Conservation (phyloP, 306 rosid genomes). For the Dalbergia cultrata region DNA sequence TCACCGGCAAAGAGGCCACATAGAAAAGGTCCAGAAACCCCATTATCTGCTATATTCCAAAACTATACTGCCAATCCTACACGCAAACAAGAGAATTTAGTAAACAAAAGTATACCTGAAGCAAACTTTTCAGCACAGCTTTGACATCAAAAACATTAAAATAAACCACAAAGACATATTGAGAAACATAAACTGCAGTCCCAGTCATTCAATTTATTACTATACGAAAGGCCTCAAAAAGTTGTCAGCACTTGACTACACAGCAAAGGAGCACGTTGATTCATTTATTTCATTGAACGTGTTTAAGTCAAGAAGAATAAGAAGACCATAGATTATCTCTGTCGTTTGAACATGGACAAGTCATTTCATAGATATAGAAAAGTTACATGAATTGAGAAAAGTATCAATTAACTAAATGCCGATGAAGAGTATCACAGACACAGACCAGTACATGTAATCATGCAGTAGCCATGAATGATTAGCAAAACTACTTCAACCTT, state of each 20-base stretch:
- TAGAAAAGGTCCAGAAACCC: constrained; percentile 51
- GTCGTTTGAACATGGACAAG: background rate
- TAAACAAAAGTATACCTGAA: background rate
- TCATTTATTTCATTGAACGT: constrained; percentile 1
- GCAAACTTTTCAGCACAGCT: background rate
- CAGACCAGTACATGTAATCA: background rate
- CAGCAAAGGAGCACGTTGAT: background rate
- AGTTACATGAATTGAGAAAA: background rate
- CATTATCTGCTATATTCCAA: constrained; percentile 50
- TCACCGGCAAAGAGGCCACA: constrained; percentile 59
- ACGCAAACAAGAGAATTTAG: background rate
- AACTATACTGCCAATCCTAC: constrained; percentile 33
- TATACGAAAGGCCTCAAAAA: background rate
- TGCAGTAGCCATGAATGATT: background rate
- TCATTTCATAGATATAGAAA: background rate
- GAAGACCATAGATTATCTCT: background rate
- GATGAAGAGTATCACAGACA: background rate
- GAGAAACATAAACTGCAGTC: background rate
- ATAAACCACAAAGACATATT: background rate
- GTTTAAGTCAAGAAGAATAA: background rate
- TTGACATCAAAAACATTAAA: background rate
- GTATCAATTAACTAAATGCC: background rate
- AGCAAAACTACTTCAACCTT: background rate
- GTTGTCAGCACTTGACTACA: background rate
- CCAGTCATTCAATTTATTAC: background rate